Evolutionary conservation across 73 alveolate genomes (phyloP).

Genomic region (Uronychia binucleata): DNA sequence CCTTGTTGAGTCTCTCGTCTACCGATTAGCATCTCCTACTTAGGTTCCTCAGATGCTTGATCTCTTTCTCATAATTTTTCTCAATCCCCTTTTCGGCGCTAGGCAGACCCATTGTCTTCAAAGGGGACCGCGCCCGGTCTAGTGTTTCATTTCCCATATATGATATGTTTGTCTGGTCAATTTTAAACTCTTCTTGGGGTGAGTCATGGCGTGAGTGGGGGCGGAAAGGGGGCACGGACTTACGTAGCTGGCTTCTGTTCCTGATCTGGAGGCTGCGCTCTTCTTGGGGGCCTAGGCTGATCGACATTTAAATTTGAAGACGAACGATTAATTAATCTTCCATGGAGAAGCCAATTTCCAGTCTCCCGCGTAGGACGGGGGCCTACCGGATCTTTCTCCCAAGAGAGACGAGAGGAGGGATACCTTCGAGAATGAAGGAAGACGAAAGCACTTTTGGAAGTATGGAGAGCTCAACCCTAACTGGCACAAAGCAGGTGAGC

Average conservation of each 20-base stretch:
- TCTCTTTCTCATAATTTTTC: slow-evolving; percentile 28
- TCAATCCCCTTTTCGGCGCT: background rate
- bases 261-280: slow-evolving; percentile 28
- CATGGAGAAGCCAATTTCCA: background rate
- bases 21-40: background rate
- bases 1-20: slow-evolving; percentile 6
- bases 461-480: background rate
- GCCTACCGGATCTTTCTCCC: too few species aligned
- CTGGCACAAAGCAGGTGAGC: background rate
- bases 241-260: background rate
- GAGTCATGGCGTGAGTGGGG: background rate
- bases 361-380: too few species aligned
- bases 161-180: background rate
- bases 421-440: background rate
- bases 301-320: slow-evolving; percentile 19
- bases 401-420: too few species aligned
- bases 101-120: background rate
- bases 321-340: background rate
- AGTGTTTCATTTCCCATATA: background rate
- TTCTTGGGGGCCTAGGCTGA: slow-evolving; percentile 58
- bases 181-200: background rate
- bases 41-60: slow-evolving; percentile 29
- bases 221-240: background rate
- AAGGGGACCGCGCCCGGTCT: background rate
- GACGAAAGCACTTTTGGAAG: background rate